phyloP scores from a whole-genome alignment of 1,139 yeast genomes.

The Geotrichum siamense region DNA sequence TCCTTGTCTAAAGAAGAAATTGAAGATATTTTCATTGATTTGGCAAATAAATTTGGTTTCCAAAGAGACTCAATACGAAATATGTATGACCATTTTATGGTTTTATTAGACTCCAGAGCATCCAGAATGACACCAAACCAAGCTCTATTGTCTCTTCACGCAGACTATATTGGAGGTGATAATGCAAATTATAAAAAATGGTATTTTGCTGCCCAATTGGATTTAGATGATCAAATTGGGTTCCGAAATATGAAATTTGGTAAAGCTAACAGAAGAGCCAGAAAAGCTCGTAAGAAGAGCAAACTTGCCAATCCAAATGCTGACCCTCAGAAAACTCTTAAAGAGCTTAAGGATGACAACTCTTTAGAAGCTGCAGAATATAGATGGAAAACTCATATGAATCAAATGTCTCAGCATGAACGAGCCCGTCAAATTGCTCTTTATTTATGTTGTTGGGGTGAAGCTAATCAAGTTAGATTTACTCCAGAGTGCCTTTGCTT shows the following conservation, averaged over 20 bases:
- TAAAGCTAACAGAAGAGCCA: conserved; percentile 49
- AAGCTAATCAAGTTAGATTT: conserved; percentile 94
- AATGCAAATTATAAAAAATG: conserved; percentile 88
- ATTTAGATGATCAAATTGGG: conserved; percentile 74
- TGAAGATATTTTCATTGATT: conserved; percentile 82
- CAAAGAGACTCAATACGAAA: conserved; percentile 96
- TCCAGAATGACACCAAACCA: conserved; percentile 96
- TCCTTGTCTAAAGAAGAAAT: conserved; percentile 82
- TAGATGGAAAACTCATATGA: conserved; percentile 78
- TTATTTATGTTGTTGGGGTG: conserved; percentile 93
- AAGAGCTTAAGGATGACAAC: conserved; percentile 82
- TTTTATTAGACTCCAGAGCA: conserved; percentile 85
- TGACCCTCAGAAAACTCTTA: conserved; percentile 49
- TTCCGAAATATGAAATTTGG: conserved; percentile 75
- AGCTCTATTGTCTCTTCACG: conserved; percentile 85
- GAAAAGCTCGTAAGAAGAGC: conserved; percentile 49
- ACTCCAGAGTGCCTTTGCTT: conserved; percentile 89
- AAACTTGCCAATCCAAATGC: conserved; percentile 31
- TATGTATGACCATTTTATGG: conserved; percentile 94
- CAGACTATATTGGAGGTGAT: conserved; percentile 95
- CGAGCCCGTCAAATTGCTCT: conserved; percentile 86
- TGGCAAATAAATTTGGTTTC: conserved; percentile 89
- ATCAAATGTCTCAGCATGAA: conserved; percentile 58
- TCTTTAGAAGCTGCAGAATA: conserved; percentile 72
- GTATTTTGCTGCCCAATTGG: conserved; percentile 92